Evolutionary conservation across 768 basidiomycete genomes (phyloP).

Genomic region (Chalciporus chontae): DNA sequence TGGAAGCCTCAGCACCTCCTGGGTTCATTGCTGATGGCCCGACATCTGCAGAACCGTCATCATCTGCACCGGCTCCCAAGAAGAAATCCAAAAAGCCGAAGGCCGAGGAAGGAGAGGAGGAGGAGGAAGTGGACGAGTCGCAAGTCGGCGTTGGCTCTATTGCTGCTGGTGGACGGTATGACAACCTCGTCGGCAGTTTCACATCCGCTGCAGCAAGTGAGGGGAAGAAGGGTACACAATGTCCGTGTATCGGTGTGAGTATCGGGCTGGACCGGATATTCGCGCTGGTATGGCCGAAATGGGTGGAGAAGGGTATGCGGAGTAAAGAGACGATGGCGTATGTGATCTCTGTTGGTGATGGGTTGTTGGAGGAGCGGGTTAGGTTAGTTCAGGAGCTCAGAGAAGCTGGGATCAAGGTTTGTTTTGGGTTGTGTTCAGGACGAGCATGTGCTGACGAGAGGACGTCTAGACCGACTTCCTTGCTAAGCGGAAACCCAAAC

Average conservation of each 20-base stretch:
- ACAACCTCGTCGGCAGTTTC: slow-evolving; percentile 92
- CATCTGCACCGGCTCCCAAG: slow-evolving; percentile 29
- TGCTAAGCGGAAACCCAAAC: slow-evolving; percentile 89
- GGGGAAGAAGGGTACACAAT: slow-evolving; percentile 58
- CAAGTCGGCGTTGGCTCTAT: slow-evolving; percentile 97
- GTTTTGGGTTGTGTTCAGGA: slow-evolving; percentile 15
- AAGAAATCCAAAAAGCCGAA: slow-evolving; percentile 42
- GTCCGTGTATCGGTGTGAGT: slow-evolving; percentile 91
- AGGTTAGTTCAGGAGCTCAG: slow-evolving; percentile 75
- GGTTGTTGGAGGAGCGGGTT: slow-evolving; percentile 82
- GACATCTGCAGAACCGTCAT: slow-evolving; percentile 29
- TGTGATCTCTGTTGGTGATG: slow-evolving; percentile 89
- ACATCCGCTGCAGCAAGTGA: slow-evolving; percentile 74
- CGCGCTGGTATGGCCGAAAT: slow-evolving; percentile 84
- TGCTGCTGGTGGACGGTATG: slow-evolving; percentile 97
- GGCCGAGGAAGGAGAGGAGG: slow-evolving; percentile 42
- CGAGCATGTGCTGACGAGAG: not conserved
- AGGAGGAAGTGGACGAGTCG: slow-evolving; percentile 89
- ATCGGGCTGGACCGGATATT: slow-evolving; percentile 95
- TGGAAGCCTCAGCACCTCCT: slow-evolving; percentile 91
- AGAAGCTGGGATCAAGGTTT: slow-evolving; percentile 83
- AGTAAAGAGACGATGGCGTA: slow-evolving; percentile 93
- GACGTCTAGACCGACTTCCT: slow-evolving; percentile 77
- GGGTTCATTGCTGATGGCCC: slow-evolving; percentile 59
- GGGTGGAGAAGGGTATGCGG: slow-evolving; percentile 73